These are phyloP conservation scores for Stachybotrys elegans DNA, from an alignment of 2,329 filamentous ascomycete species.

Conservation along the genomic window DNA sequence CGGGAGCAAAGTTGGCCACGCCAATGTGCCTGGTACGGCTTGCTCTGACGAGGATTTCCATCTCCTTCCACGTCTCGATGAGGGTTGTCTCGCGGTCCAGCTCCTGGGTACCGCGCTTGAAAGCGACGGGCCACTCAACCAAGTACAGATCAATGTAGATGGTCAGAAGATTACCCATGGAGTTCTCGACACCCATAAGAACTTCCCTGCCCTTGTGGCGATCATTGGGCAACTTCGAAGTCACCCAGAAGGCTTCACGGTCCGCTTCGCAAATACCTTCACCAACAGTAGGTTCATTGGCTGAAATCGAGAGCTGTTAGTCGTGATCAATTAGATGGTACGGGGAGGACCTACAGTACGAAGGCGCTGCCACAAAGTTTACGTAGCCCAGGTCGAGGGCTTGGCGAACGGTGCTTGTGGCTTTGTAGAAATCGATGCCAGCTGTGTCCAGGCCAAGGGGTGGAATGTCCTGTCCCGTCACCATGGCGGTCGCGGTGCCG, in stretches of 20 bases:
- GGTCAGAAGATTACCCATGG: slow-evolving; percentile 22
- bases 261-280: slow-evolving; percentile 33
- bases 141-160: slow-evolving; percentile 27
- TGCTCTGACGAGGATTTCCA: slow-evolving; percentile 19
- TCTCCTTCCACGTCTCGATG: slow-evolving; percentile 24
- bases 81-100: slow-evolving; percentile 14
- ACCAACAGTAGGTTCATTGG: slow-evolving; percentile 48
- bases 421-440: slow-evolving; percentile 30
- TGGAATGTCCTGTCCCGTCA: slow-evolving; percentile 16
- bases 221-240: slow-evolving; percentile 29
- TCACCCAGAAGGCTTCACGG: slow-evolving; percentile 22
- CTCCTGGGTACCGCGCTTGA: slow-evolving; percentile 13
- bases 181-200: slow-evolving; percentile 21
- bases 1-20: slow-evolving; percentile 53
- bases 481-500: not conserved
- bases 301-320: not conserved
- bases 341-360: slow-evolving; percentile 40
- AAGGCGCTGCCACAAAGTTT: slow-evolving; percentile 51
- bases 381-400: slow-evolving; percentile 49
- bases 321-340: not conserved
- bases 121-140: slow-evolving; percentile 22
- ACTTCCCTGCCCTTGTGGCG: slow-evolving; percentile 22
- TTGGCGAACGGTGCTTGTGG: slow-evolving; percentile 43
- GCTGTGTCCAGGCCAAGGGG: slow-evolving; percentile 26
- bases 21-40: slow-evolving; percentile 31